These are phyloP conservation scores for Fusarium sp. DNA, from an alignment of 2,329 filamentous ascomycete species.

Conservation along the genomic window DNA sequence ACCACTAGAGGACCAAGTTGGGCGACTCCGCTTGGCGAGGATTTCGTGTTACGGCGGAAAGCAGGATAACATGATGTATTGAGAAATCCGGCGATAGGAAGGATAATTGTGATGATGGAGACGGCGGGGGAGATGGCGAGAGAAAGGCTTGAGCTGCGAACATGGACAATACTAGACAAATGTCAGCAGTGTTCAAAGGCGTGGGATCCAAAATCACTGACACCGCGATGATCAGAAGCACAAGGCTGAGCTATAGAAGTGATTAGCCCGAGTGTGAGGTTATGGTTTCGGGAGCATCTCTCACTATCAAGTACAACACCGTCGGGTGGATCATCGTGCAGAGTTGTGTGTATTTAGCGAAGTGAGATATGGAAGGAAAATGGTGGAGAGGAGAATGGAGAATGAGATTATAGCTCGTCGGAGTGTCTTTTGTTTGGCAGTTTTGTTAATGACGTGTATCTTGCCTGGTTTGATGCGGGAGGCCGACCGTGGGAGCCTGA, in stretches of 20 bases:
- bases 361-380: rapidly evolving
- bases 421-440: background rate
- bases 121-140: conserved; percentile 54
- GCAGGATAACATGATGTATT: conserved; percentile 53
- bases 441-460: conserved; percentile 4
- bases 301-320: conserved; percentile 49
- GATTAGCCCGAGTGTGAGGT: background rate
- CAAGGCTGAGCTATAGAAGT: conserved; percentile 43
- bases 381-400: background rate
- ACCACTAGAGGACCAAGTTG: conserved; percentile 50
- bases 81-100: conserved; percentile 55
- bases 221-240: conserved; percentile 50
- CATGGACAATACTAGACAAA: conserved; percentile 53
- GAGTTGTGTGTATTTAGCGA: too few species aligned
- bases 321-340: conserved; percentile 46
- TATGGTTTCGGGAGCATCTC: background rate
- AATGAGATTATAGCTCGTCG: too few species aligned
- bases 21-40: conserved; percentile 34
- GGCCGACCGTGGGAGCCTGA: conserved; percentile 15
- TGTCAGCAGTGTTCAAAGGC: background rate
- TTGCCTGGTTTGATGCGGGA: conserved; percentile 25
- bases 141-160: conserved; percentile 54
- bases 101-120: conserved; percentile 54
- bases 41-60: conserved; percentile 45
- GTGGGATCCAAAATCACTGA: conserved; percentile 21